Percentiles rank a stretch among this genome's conserved stretches.
These are phyloP conservation scores for Canna indica DNA, from an alignment of 176 grass and related monocot species.

Conservation along the genomic window DNA sequence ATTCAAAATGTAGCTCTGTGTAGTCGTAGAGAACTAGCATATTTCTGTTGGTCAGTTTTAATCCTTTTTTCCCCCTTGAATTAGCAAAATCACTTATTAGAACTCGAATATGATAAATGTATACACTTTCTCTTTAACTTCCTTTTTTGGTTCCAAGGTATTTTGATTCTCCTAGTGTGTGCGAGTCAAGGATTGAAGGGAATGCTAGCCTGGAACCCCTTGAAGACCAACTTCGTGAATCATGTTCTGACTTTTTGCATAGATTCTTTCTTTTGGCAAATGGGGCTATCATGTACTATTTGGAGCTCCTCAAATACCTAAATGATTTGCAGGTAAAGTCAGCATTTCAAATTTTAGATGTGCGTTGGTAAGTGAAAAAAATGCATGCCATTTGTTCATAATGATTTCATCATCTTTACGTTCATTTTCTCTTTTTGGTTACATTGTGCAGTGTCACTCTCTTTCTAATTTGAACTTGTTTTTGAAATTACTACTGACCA, in stretches of 20 bases:
- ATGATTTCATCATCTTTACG: background rate
- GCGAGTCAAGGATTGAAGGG: slow-evolving; percentile 47
- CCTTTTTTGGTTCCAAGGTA: slow-evolving; percentile 28
- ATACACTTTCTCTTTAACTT: background rate
- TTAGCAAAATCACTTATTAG: background rate
- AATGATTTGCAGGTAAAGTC: slow-evolving; percentile 48
- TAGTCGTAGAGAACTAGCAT: background rate
- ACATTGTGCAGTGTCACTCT: too few species aligned
- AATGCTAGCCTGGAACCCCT: slow-evolving; percentile 41
- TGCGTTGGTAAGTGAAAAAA: background rate
- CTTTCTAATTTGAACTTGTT: too few species aligned
- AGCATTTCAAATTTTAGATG: background rate
- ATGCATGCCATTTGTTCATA: background rate
- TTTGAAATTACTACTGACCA: too few species aligned
- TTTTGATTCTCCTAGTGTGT: slow-evolving; percentile 54
- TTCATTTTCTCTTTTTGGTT: too few species aligned
- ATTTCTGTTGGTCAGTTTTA: background rate
- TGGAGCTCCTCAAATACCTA: slow-evolving; percentile 49
- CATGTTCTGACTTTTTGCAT: slow-evolving; percentile 44
- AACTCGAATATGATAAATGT: background rate
- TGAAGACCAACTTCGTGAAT: slow-evolving; percentile 63
- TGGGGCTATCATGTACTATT: slow-evolving; percentile 50
- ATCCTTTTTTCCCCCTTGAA: background rate
- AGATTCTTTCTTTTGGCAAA: slow-evolving; percentile 54
- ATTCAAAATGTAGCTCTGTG: background rate